These are phyloP conservation scores for Rhizopogon salebrosus DNA, from an alignment of 768 basidiomycete species.

Conservation along the genomic window DNA sequence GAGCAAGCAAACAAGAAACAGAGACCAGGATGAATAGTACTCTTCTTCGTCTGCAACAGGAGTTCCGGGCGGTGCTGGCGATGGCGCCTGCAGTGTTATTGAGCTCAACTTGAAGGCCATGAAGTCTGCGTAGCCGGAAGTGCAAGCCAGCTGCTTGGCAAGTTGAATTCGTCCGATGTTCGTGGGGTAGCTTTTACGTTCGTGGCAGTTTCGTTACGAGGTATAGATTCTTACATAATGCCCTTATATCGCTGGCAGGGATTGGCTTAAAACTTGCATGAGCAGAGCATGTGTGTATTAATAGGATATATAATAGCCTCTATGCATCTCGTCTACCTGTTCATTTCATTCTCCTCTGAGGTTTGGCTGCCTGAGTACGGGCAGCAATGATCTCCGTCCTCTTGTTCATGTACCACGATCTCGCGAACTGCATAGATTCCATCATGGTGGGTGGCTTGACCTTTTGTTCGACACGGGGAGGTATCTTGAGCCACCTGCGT, in stretches of 20 bases:
- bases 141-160: background rate
- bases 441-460: slow-evolving; percentile 22
- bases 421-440: slow-evolving; percentile 13
- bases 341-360: background rate
- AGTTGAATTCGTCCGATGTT: no score
- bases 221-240: no score
- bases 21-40: slow-evolving; percentile 90
- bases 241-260: no score
- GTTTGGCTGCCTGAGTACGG: background rate
- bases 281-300: background rate
- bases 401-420: slow-evolving; percentile 7
- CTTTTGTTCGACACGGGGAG: slow-evolving; percentile 10
- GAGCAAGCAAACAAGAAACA: slow-evolving; percentile 87
- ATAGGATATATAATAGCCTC: background rate
- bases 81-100: slow-evolving; percentile 23
- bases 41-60: slow-evolving; percentile 73
- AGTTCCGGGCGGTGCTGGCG: slow-evolving; percentile 22
- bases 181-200: no score
- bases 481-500: slow-evolving; percentile 34
- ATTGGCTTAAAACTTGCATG: background rate
- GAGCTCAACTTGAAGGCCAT: slow-evolving; percentile 37
- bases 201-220: no score
- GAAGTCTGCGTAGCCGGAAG: background rate
- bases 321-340: background rate
- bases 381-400: background rate